Percentiles rank a stretch among this genome's conserved stretches.
Evolutionary conservation across 2,329 filamentous ascomycete genomes (phyloP).

Genomic region (Ophidiomyces ophidiicola): DNA sequence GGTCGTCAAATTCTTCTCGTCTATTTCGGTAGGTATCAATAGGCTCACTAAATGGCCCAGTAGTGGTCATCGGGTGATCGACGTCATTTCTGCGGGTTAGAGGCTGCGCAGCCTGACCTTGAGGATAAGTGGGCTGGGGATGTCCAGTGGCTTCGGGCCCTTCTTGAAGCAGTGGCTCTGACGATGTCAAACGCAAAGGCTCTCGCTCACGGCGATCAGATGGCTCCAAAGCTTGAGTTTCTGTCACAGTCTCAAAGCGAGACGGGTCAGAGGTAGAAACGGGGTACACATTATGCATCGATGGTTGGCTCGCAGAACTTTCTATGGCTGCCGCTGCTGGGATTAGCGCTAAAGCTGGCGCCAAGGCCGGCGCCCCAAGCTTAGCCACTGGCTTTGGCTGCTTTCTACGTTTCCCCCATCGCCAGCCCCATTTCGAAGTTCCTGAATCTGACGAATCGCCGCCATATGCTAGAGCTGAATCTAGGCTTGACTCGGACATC

Average conservation of each 20-base stretch:
- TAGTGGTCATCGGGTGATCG: not conserved
- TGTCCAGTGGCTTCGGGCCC: constrained; percentile 74
- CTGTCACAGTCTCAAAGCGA: constrained; percentile 45
- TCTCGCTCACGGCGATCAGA: not conserved
- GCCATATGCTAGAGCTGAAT: constrained; percentile 53
- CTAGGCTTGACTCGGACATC: constrained; percentile 43
- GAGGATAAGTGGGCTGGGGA: no score
- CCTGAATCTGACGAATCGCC: constrained; percentile 43
- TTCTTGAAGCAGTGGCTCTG: constrained; percentile 58
- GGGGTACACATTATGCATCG: constrained; percentile 54
- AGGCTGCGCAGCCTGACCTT: not conserved
- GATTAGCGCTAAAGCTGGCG: no score
- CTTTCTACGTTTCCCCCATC: constrained; percentile 42
- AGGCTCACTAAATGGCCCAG: not conserved
- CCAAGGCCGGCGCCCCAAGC: no score
- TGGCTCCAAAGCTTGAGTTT: constrained; percentile 16
- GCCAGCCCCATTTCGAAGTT: constrained; percentile 48
- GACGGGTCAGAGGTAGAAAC: constrained; percentile 54
- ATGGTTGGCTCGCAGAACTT: constrained; percentile 34
- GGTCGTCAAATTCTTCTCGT: constrained; percentile 2
- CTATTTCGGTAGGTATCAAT: not conserved
- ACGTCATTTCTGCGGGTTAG: constrained; percentile 13
- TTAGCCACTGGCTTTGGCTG: no score
- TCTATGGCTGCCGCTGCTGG: constrained; percentile 3
- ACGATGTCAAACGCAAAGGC: constrained; percentile 27